phyloP scores from a whole-genome alignment of 495 filamentous ascomycete species.

The Neurospora sublineolata region DNA sequence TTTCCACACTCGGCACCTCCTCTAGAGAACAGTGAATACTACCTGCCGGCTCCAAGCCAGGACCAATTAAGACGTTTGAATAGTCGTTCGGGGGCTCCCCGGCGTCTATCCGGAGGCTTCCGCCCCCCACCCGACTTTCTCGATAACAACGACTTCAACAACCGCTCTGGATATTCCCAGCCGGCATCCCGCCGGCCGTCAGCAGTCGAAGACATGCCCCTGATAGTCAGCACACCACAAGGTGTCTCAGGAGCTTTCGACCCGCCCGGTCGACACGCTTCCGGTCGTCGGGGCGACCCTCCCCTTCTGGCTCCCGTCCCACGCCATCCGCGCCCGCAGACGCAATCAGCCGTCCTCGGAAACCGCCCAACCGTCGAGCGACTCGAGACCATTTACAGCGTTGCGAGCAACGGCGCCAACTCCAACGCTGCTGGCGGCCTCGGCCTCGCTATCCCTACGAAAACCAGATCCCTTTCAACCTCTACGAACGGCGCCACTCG shows the following conservation, averaged over 20 bases:
- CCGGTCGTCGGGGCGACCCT: slow-evolving; percentile 18
- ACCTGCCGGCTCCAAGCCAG: slow-evolving; percentile 19
- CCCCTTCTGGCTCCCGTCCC: slow-evolving; percentile 32
- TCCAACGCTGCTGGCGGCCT: slow-evolving; percentile 45
- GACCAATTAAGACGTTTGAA: slow-evolving; percentile 20
- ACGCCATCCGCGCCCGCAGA: slow-evolving; percentile 29
- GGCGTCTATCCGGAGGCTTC: slow-evolving; percentile 22
- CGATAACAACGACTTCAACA: slow-evolving; percentile 9
- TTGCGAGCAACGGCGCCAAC: slow-evolving; percentile 62
- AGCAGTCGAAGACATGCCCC: slow-evolving; percentile 26
- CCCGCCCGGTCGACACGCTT: slow-evolving; percentile 16
- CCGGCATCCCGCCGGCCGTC: slow-evolving; percentile 5
- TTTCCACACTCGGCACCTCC: slow-evolving; percentile 35
- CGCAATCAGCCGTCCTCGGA: slow-evolving; percentile 22
- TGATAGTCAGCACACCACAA: slow-evolving; percentile 38
- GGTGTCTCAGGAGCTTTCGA: slow-evolving; percentile 36
- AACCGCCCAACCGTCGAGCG: slow-evolving; percentile 41
- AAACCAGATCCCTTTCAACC: slow-evolving; percentile 15
- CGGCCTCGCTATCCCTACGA: not conserved
- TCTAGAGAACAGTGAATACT: slow-evolving; percentile 16
- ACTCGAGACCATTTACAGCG: slow-evolving; percentile 73
- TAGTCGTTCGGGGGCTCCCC: slow-evolving; percentile 8
- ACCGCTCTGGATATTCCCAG: slow-evolving; percentile 9
- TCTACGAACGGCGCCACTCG: slow-evolving; percentile 17
- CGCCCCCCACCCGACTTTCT: slow-evolving; percentile 22